Base-by-base conservation (phyloP, 164 flowering plant genomes). In the Vitis amurensis region DNA sequence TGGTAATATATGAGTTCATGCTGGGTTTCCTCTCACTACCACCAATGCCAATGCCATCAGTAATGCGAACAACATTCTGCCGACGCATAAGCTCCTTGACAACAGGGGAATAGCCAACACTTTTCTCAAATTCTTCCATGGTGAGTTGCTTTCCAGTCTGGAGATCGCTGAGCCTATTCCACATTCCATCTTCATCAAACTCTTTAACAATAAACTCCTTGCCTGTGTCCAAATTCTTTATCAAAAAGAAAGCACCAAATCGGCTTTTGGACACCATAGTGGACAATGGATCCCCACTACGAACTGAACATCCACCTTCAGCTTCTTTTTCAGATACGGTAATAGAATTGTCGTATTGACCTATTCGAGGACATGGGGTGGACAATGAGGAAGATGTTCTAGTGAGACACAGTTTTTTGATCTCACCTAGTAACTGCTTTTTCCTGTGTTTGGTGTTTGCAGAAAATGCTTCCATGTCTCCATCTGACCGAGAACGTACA, bases 1-100 rank as follows among this genome's bases (percentile, higher is more conserved):
- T 86, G 2, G 78, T 69, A 9, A 85, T 48, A 49, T 66, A 72
- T 0, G 87, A 79, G 68, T 85, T 78, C 9, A 67, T 49, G 11
- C 49, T 47, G 4, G 71, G 49, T 59, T 76, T 81, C 16, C 76
- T 66, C 58, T 80, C 79, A 29, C 63, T 69, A 1, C 62, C 73
- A 15, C 48, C 71, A 2, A 16, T 69, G 2, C 48, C 71, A 2
- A 16, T 69, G 2, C 37, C 69, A 4, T 14, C 59, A 29, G 13
- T 52, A 58, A 67, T 57, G 5, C 61, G 74, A 53, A 0, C 44
- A 37, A 75, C 79, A 49, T 78, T 85, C 64, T 78, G 82, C 55
- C 98, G 71, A 2, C 91, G 81, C 99, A 93, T 93, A 50, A 95
- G 65, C 73, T 95, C 99, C 79, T 83, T 88, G 4, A 95, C 98